Percentiles rank a stretch among this genome's conserved stretches.
Evolutionary conservation across 2,329 filamentous ascomycete species (phyloP).

Genomic region (Gaeumannomyces tritici): DNA sequence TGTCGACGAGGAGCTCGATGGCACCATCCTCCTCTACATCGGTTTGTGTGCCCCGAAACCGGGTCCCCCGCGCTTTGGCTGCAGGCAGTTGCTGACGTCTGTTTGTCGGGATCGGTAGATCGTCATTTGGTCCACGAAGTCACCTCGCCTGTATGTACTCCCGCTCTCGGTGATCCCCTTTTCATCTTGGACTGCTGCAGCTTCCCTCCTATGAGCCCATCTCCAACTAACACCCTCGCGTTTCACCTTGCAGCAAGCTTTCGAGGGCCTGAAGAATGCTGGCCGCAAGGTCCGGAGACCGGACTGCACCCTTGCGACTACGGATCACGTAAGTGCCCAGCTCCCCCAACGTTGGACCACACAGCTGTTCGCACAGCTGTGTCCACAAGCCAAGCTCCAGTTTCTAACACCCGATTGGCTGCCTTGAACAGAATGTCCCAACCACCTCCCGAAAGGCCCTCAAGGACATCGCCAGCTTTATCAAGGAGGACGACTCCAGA

Average conservation of each 20-base stretch:
- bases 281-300: constrained; percentile 80
- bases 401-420: constrained; percentile 9
- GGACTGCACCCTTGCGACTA: constrained; percentile 93
- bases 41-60: constrained; percentile 41
- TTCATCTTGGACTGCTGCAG: no score
- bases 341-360: neutral
- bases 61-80: neutral
- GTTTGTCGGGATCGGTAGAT: constrained; percentile 40
- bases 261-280: constrained; percentile 88
- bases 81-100: constrained; percentile 1
- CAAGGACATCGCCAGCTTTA: constrained; percentile 89
- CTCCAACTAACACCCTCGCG: constrained; percentile 9
- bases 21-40: constrained; percentile 88
- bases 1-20: constrained; percentile 90
- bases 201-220: no score
- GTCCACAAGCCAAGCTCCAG: neutral
- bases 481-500: constrained; percentile 88
- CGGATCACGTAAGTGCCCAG: constrained; percentile 70
- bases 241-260: constrained; percentile 65
- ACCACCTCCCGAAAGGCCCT: constrained; percentile 84
- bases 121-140: constrained; percentile 97
- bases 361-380: neutral
- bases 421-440: constrained; percentile 66
- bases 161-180: neutral
- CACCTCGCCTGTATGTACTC: constrained; percentile 71